Evolutionary conservation across 768 basidiomycete species (phyloP).

Genomic region (Naganishia vaughanmartiniae): DNA sequence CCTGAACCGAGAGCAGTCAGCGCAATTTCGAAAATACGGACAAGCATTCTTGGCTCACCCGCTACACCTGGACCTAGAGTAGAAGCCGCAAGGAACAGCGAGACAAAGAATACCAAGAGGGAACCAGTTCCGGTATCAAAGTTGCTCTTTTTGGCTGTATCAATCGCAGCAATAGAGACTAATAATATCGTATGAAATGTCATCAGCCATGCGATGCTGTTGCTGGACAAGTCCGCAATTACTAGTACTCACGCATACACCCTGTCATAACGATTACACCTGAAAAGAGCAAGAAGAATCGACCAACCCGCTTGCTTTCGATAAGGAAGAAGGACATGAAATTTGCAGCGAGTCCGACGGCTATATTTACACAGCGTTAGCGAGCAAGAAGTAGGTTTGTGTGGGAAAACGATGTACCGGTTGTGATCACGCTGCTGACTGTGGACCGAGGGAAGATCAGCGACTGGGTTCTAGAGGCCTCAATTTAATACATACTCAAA

Average conservation of each 20-base stretch:
- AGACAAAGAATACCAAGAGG: slow-evolving; percentile 30
- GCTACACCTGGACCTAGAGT: slow-evolving; percentile 27
- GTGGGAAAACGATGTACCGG: not conserved
- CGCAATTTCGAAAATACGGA: not conserved
- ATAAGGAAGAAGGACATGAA: slow-evolving; percentile 27
- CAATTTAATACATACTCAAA: slow-evolving; percentile 12
- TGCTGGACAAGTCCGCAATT: too few relatives aligned
- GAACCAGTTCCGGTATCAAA: slow-evolving; percentile 29
- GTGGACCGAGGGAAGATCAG: not conserved
- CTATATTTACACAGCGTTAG: not conserved
- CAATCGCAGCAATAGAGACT: slow-evolving; percentile 35
- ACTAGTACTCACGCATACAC: not conserved
- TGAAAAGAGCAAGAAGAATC: slow-evolving; percentile 31
- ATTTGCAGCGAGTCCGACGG: slow-evolving; percentile 31
- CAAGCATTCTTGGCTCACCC: not conserved
- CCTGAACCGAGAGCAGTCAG: not conserved
- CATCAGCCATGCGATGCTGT: too few relatives aligned
- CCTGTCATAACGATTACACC: slow-evolving; percentile 24
- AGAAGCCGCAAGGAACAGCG: slow-evolving; percentile 28
- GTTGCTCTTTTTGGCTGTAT: slow-evolving; percentile 17
- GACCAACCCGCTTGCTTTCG: slow-evolving; percentile 32
- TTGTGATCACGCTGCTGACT: slow-evolving; percentile 31
- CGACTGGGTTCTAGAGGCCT: not conserved
- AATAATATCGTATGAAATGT: not conserved
- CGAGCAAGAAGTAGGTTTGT: too few relatives aligned